phyloP scores from a whole-genome alignment of 306 rosid genomes.

The Quercus cerris region DNA sequence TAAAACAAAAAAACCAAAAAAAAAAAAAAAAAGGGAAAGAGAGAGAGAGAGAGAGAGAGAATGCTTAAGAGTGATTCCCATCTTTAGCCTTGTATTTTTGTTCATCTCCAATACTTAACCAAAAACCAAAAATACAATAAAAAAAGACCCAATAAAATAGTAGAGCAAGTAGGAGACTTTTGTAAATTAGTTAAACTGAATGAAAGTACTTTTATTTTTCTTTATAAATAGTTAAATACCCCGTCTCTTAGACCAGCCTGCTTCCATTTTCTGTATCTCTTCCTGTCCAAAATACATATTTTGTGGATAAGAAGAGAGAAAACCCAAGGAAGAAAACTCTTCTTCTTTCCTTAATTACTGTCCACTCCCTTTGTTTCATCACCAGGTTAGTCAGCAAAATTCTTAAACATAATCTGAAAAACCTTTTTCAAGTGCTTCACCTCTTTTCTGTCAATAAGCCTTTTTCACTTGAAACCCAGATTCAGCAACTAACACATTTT shows the following conservation, averaged over 20 bases:
- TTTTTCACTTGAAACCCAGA: conserved; percentile 39
- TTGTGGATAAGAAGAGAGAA: conserved; percentile 28
- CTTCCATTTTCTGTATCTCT: conserved; percentile 58
- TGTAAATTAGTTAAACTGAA: conserved; percentile 47
- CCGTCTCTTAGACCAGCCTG: conserved; percentile 43
- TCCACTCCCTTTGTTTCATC: conserved; percentile 44
- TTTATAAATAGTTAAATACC: conserved; percentile 48
- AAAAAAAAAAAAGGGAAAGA: too few relatives aligned
- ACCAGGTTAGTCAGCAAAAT: conserved; percentile 58
- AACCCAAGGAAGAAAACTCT: conserved; percentile 42
- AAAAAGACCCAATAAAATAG: conserved; percentile 14
- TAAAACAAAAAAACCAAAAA: not conserved
- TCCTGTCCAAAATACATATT: conserved; percentile 21
- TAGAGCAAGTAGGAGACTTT: conserved; percentile 24
- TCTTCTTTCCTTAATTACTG: conserved; percentile 44
- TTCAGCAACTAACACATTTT: conserved; percentile 26
- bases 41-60: not conserved
- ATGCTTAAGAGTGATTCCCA: conserved; percentile 24
- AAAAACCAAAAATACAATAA: not conserved
- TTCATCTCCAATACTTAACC: conserved; percentile 29
- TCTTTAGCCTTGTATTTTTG: conserved; percentile 28
- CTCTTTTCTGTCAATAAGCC: conserved; percentile 43
- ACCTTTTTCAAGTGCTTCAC: conserved; percentile 39
- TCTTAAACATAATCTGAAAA: conserved; percentile 35
- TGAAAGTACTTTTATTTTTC: conserved; percentile 43